Base-by-base conservation (phyloP, 805 yeast species). In the Lipomyces spencermartinsiae region DNA sequence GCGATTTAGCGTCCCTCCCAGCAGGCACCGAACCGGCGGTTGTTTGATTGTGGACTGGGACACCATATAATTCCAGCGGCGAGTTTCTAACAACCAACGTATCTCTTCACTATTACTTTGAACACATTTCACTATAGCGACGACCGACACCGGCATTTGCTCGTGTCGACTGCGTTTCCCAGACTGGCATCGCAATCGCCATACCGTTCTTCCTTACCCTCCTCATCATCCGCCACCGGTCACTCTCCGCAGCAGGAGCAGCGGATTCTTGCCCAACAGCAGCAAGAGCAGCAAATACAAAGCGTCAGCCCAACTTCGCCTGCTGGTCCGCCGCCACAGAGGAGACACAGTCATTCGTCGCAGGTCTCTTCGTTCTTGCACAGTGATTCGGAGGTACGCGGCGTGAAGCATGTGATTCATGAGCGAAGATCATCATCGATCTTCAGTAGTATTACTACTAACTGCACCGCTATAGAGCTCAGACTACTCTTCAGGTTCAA, bases 321-420 rank as follows among this genome's bases (percentile, higher is more conserved):
- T 14, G n/a, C 49, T n/a, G 22, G 25, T 16, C 49, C 49, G 22
- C 49, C 16, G 49, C 22, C 49, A 43, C 49, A 43, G 49, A 43
- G 49, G 22, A 19, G n/a, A 43, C 22, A 25, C 29, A 25, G 22
- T 16, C 33, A 16, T 29, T 58, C 59, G 31, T 19, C 62, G 62
- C 62, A 59, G 63, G 62, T 59, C 34, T 37, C 62, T 25, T 58
- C 63, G 7, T 59, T 49, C 46, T 12, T 59, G 4, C 29, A 25
- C 66, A 56, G 22, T 46, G 37, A 59, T 25, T 16, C 63, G 8
- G 37, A 46, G 22, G 37, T 25, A 16, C 9, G 62, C 25, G 22
- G n/a, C 29, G 19, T n/a, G 29, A 3, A 1, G 2, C 29, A 25
- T 25, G 29, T 25, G 29, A 25, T 25, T 25, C 29, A 2, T 25